Evolutionary conservation across 805 yeast species (phyloP), one percentile per base, ranked within the genome.

Genomic region (Candida glaebosa): DNA sequence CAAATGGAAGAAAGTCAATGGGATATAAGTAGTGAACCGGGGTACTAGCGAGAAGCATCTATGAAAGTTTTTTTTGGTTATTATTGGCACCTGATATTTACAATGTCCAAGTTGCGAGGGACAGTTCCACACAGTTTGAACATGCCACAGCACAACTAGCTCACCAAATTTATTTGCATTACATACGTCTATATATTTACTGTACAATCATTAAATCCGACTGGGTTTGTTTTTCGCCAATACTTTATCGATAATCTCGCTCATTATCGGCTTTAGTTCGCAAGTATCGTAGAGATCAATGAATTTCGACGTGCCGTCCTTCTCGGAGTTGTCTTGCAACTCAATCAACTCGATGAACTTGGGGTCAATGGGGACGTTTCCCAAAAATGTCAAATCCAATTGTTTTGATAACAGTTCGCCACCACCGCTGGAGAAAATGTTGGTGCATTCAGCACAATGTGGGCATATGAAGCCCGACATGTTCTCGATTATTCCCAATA

Each of bases 381-480:
- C 99, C 47, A 95, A 65, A 52, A 82, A 89, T 5, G 80, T 78
- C 24, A 93, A 64, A 3, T 69, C 63, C 43, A 79, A 73, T 35
- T 77, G 76, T 22, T 69, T 65, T n/a, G 96, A 83, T 37, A 93
- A 66, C 12, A 62, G 65, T 50, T 74, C 61, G 2, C 99, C 99
- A 19, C 99, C 99, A 6, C 98, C 99, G 39, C 84, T 78, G 50
- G 93, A 87, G 59, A 93, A 93, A 18, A 93, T 86, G 58, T 90
- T 82, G 3, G 97, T 89, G 58, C 91, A 84, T 57, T 91, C 98
- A 1, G 84, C 78, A 59, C 99, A 93, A 58, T 80, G 79, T 0
- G 99, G 99, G 58, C 99, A 93, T 3, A 89, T 81, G 56, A 87
- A 93, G 1, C 99, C 99, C 38, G 95, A 81, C 99, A 93, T 91